Base-by-base conservation (phyloP, 352 stramenopile genomes). In the Globisporangium acanthophoron region DNA sequence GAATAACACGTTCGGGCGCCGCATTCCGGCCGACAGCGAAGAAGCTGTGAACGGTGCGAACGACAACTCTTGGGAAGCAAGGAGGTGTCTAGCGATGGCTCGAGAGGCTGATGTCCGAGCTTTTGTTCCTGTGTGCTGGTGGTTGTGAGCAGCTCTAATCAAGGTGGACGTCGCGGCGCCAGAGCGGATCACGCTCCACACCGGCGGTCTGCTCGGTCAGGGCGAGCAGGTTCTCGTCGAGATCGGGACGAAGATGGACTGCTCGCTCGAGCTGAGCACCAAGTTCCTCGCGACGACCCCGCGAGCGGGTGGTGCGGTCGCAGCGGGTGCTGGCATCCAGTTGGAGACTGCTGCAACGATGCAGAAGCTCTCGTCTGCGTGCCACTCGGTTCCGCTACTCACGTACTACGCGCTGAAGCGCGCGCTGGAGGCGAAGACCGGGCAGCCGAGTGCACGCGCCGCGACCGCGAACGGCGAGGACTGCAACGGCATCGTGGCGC, bases 161-260 rank as follows among this genome's bases (percentile, higher is more conserved):
- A 90, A 92, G 54, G 82, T 94, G 5, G 85, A 95, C 51, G 83
- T 95, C 0, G 75, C 82, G 1, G 81, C 85, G 3, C 76, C 83
- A 9, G 80, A 92, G 37, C 71, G 79, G 0, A 87, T 95, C 54
- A 92, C 85, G 16, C 71, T 95, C 55, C 91, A 95, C 59, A 81
- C 74, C 11, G 77, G 79, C 6, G 67, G 87, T 12, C 58, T 93
- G 5, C 54, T 85, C 27, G 74, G 74, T 1, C 18, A 70, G 3
- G 72, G 74, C 43, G 86, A 85, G 52, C 69, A 82, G 48, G 62
- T 92, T 40, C 66, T 94, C 46, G 74, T 94, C 39, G 85, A 93
- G 43, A 75, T 92, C 33, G 74, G 67, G 20, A 77, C 73, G 0
- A 87, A 82, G 29, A 49, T 73, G 29, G 80, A 95, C 57, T 87